Evolutionary conservation across 1,284 basidiomycete species (phyloP).

Genomic region (Inonotus obliquus): DNA sequence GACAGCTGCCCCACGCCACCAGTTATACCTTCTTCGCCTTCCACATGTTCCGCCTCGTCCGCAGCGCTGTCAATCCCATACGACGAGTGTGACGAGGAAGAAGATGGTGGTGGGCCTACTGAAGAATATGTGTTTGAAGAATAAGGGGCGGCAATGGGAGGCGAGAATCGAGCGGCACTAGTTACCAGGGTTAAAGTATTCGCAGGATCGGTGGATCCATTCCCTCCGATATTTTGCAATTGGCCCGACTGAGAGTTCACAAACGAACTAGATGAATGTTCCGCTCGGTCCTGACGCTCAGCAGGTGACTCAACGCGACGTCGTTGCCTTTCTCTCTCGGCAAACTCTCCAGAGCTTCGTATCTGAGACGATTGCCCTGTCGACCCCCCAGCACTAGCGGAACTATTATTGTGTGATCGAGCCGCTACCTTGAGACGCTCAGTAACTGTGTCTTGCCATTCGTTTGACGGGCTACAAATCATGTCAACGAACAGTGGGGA

Average conservation of each 20-base stretch:
- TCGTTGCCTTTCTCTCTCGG: constrained; percentile 9
- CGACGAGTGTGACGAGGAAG: neutral
- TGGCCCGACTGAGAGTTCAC: constrained; percentile 1
- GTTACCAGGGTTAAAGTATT: neutral
- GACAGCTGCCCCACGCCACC: constrained; percentile 80
- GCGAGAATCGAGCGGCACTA: constrained; percentile 9
- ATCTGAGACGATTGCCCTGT: neutral
- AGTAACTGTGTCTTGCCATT: constrained; percentile 71
- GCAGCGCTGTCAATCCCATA: constrained; percentile 6
- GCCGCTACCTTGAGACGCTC: constrained; percentile 23
- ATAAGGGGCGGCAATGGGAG: constrained; percentile 8
- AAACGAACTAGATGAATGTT: constrained; percentile 3
- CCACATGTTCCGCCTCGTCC: constrained; percentile 10
- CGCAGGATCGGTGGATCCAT: constrained; percentile 1
- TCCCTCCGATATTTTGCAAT: constrained; percentile 3
- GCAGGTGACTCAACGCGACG: constrained; percentile 10
- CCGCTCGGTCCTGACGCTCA: neutral
- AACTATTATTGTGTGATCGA: neutral
- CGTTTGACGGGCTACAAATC: constrained; percentile 59
- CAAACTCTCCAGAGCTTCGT: neutral
- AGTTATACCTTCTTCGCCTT: constrained; percentile 39
- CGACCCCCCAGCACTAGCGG: neutral
- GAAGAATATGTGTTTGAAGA: neutral
- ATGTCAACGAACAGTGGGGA: neutral
- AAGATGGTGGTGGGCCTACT: neutral